Conservation (phyloP, 2,329 filamentous ascomycete species). For the Colletotrichum cordylinicola region DNA sequence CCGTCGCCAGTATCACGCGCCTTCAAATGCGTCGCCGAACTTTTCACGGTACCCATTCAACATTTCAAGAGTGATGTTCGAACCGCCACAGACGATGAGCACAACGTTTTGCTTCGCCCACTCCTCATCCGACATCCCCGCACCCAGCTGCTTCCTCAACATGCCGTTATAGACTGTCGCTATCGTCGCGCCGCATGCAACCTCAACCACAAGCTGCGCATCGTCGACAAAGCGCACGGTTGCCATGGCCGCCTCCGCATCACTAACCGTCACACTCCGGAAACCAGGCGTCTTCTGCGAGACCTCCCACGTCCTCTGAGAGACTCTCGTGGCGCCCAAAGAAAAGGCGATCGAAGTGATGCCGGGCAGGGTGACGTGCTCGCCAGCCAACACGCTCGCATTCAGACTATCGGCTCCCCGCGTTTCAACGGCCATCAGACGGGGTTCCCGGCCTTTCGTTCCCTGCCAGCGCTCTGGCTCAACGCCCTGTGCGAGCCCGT, state of each 20-base stretch:
- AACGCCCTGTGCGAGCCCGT: conserved; percentile 76
- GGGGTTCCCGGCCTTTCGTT: conserved; percentile 35
- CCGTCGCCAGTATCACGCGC: neutral
- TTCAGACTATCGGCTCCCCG: conserved; percentile 73
- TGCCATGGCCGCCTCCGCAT: conserved; percentile 81
- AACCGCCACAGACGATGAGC: conserved; percentile 84
- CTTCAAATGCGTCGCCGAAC: conserved; percentile 34
- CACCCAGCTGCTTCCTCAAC: conserved; percentile 65
- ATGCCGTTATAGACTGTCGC: conserved; percentile 70
- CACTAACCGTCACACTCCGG: conserved; percentile 68
- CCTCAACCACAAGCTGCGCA: conserved; percentile 80
- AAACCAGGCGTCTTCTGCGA: conserved; percentile 43
- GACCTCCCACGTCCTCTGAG: conserved; percentile 71
- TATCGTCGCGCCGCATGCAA: conserved; percentile 83
- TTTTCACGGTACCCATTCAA: conserved; percentile 62
- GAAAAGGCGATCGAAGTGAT: conserved; percentile 81
- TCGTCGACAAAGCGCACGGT: conserved; percentile 82
- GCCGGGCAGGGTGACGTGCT: conserved; percentile 66
- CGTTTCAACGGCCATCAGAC: conserved; percentile 79
- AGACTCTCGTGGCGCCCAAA: conserved; percentile 76
- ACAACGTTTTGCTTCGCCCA: conserved; percentile 76
- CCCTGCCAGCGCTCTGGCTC: conserved; percentile 46
- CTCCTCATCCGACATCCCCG: conserved; percentile 58
- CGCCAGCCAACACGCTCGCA: conserved; percentile 60
- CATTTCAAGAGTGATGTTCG: conserved; percentile 67